Evolutionary conservation across 148 eudicot species (phyloP), one percentile per base, ranked within the genome.

Genomic region (Camellia japonica): DNA sequence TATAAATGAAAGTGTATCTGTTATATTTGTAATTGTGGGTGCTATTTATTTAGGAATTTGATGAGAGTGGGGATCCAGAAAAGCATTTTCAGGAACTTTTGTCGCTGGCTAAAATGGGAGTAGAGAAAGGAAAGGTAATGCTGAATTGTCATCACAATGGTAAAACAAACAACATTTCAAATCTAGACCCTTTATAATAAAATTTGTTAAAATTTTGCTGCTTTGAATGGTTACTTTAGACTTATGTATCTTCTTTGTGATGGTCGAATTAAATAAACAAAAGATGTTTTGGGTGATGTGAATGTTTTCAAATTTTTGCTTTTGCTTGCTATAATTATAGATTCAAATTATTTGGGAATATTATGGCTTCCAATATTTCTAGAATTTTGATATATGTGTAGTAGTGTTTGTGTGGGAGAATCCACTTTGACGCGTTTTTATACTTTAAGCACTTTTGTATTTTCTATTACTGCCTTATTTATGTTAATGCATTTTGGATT

Each of bases 21-120:
- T n/a, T 30, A 56, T 66, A 14, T 68, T 59, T 58, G 44, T 68
- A 6, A n/a, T 49, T 74, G 11, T 47, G 42, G 63, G 60, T n/a
- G 59, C n/a, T 71, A 75, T 41, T 78, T 18, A 19, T 82, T 54
- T 79, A 96, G 99, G 99, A 96, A 86, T 96, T 96, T 78, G 98
- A 96, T 61, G 97, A 92, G 47, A 91, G 98, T 86, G 98, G 99
- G 60, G 93, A 96, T 84, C 97, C 99, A 20, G 98, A 96, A 77
- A 84, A 86, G 75, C 94, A 96, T 89, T 92, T 90, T 84, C 89
- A 96, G 83, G 91, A 91, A 23, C 97, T 96, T 82, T 51, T 91
- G 72, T 87, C 95, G 1, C 78, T 96, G 88, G 99, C 98, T 74
- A 90, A 82, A 87, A 91, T 84, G 79, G 99, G 99, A 79, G 83